Evolutionary conservation across 768 basidiomycete species (phyloP).

Genomic region (Artomyces pyxidatus): DNA sequence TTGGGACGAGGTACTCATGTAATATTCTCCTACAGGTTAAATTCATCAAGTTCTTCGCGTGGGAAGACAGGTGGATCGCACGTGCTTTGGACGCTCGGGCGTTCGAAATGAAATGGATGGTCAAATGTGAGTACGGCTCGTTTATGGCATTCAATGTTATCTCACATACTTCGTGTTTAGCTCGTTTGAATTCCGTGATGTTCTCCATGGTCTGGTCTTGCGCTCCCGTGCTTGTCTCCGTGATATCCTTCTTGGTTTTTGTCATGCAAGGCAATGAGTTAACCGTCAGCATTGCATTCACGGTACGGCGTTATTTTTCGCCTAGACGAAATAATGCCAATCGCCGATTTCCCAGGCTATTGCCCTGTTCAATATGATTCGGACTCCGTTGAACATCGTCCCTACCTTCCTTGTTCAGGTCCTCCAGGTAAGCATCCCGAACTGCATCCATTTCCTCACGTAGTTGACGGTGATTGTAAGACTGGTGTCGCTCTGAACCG

Average conservation of each 20-base stretch:
- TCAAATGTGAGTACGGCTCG: conserved; percentile 41
- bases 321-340: background rate
- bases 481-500: conserved; percentile 51
- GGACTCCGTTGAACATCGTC: conserved; percentile 68
- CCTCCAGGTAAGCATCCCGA: conserved; percentile 36
- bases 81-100: conserved; percentile 56
- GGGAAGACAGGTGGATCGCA: conserved; percentile 70
- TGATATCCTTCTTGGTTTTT: conserved; percentile 71
- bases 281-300: conserved; percentile 77
- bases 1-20: background rate
- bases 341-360: conserved; percentile 41
- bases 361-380: conserved; percentile 79
- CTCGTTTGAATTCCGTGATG: conserved; percentile 62
- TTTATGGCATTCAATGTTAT: no score
- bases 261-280: conserved; percentile 67
- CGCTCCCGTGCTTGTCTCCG: conserved; percentile 74
- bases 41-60: conserved; percentile 81
- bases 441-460: background rate
- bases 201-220: conserved; percentile 67
- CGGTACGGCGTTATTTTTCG: conserved; percentile 35
- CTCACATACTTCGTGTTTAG: conserved; percentile 24
- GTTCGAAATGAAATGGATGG: conserved; percentile 69
- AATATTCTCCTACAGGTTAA: conserved; percentile 46
- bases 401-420: conserved; percentile 76
- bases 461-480: conserved; percentile 19